phyloP scores from a whole-genome alignment of 2,329 filamentous ascomycete genomes.

The Venturia asperata region DNA sequence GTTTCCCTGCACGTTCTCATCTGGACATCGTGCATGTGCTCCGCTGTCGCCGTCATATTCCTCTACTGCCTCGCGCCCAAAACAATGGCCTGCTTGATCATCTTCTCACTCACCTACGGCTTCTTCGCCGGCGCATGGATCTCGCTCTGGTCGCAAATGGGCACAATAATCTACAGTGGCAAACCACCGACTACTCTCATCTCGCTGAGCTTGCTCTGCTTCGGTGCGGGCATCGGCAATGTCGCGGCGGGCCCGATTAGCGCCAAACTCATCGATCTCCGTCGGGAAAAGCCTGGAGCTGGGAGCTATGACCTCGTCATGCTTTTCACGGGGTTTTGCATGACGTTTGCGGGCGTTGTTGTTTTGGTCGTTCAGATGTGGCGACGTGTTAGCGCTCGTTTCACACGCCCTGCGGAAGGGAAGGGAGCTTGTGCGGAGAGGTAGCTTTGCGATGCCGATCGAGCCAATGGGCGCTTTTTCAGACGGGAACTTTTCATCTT shows the following conservation, averaged over 20 bases:
- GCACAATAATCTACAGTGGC: slow-evolving; percentile 38
- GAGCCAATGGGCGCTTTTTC: not conserved
- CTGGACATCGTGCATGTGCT: slow-evolving; percentile 19
- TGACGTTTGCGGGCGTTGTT: not conserved
- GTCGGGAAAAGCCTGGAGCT: not conserved
- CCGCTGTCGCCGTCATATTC: slow-evolving; percentile 33
- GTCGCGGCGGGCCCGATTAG: slow-evolving; percentile 41
- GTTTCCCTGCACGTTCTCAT: slow-evolving; percentile 35
- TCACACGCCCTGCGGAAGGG: no score
- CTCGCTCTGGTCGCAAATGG: slow-evolving; percentile 32
- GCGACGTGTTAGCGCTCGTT: not conserved
- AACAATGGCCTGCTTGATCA: slow-evolving; percentile 34
- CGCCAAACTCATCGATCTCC: not conserved
- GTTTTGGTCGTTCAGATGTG: not conserved
- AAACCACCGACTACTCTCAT: slow-evolving; percentile 32
- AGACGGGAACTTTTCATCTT: not conserved
- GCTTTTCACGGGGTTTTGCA: not conserved
- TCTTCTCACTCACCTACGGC: slow-evolving; percentile 39
- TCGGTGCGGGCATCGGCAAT: slow-evolving; percentile 47
- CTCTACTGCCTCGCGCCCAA: slow-evolving; percentile 43
- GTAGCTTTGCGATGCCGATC: not conserved
- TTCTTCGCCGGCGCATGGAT: slow-evolving; percentile 36
- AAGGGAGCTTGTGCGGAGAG: not conserved
- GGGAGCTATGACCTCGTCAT: not conserved
- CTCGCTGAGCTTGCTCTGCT: slow-evolving; percentile 43